phyloP scores from a whole-genome alignment of 805 yeast genomes.

The Spencermartinsiella europaea region DNA sequence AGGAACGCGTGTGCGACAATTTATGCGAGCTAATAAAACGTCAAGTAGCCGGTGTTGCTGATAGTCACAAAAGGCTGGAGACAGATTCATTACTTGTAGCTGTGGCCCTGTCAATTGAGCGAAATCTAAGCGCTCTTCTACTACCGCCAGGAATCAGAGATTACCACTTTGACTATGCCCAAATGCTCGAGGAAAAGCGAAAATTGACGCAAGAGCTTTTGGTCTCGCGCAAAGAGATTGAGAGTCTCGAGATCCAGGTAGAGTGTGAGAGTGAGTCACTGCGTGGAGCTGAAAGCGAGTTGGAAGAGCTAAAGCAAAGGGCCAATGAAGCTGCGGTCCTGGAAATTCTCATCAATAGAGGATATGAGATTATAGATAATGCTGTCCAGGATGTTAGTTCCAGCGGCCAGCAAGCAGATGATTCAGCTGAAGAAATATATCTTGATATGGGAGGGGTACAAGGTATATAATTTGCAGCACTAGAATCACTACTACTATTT shows the following conservation, averaged over 20 bases:
- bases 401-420: too few species aligned
- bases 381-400: too few species aligned
- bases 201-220: constrained; percentile 14
- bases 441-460: too few species aligned
- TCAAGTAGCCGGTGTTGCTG: neutral
- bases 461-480: too few species aligned
- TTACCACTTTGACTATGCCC: constrained; percentile 13
- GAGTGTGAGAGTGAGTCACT: neutral
- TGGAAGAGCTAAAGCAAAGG: neutral
- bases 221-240: constrained; percentile 17
- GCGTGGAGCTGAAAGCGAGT: neutral
- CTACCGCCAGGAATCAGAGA: constrained; percentile 18
- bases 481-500: too few species aligned
- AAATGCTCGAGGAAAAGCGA: constrained; percentile 10
- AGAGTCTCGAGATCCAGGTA: constrained; percentile 10
- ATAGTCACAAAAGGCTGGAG: neutral
- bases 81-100: neutral
- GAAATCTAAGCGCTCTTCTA: neutral
- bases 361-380: neutral
- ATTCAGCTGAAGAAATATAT: too few species aligned
- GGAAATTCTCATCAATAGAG: neutral
- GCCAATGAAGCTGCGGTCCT: neutral
- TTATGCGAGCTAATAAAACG: neutral
- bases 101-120: neutral
- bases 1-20: neutral